A percentile compares a stretch with the other conserved stretches of the same genome.
These are phyloP conservation scores for Apiotrichum laibachii DNA, from an alignment of 1,284 basidiomycete genomes.

Conservation along the genomic window DNA sequence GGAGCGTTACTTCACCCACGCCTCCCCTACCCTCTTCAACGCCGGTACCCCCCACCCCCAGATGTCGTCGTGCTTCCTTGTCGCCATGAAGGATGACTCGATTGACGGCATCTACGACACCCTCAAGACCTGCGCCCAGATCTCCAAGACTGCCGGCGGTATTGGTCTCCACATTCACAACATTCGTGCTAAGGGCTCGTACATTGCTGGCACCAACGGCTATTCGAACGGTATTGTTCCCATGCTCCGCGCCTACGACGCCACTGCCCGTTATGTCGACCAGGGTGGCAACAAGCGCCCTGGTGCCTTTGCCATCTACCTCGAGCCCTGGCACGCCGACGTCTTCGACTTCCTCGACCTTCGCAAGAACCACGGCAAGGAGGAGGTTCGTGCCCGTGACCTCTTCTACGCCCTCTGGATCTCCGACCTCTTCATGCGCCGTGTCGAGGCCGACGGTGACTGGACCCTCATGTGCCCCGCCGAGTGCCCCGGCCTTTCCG, in stretches of 20 bases:
- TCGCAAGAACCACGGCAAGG: conserved; percentile 99
- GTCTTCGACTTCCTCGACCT: conserved; percentile 97
- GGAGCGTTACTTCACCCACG: conserved; percentile 95
- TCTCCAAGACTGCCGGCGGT: conserved; percentile 97
- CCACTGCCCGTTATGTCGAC: conserved; percentile 98
- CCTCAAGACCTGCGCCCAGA: conserved; percentile 97
- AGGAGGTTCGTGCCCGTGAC: conserved; percentile 94
- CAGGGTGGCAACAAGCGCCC: conserved; percentile 99
- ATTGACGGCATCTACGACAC: conserved; percentile 99
- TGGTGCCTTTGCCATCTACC: conserved; percentile 95
- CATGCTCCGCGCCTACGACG: conserved; percentile 98
- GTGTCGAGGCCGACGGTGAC: conserved; percentile 78
- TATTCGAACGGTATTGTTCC: conserved; percentile 99
- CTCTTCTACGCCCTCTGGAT: conserved; percentile 99
- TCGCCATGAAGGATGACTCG: conserved; percentile 98
- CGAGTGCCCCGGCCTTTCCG: conserved; percentile 86
- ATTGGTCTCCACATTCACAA: conserved; percentile 96
- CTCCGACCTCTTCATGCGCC: conserved; percentile 96
- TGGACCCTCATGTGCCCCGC: conserved; percentile 99
- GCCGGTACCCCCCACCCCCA: conserved; percentile 95
- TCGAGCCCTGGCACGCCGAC: conserved; percentile 98
- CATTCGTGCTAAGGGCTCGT: conserved; percentile 88
- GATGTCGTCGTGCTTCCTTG: conserved; percentile 95
- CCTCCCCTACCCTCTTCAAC: conserved; percentile 97
- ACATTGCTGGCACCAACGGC: conserved; percentile 75